Base-by-base conservation (phyloP, 164 flowering plant species). In the Magnolia kwangsiensis region DNA sequence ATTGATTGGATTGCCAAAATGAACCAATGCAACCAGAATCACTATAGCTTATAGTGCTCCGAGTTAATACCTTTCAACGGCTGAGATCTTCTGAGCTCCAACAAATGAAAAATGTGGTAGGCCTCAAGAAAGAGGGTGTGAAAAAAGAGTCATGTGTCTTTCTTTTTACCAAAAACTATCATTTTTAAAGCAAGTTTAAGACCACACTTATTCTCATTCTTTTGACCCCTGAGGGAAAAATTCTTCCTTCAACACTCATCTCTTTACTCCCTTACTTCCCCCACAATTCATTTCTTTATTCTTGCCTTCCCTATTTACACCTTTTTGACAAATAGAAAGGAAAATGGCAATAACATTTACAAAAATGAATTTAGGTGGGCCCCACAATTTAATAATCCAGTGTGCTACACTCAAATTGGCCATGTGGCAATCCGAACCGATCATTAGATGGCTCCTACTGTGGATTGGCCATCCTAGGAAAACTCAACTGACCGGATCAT, bases 201-300 rank as follows among this genome's bases (percentile, higher is more conserved):
- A 77, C 79, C 71, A 82, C 86, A 88, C 87, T 89, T 90, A 90
- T 89, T 90, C 94, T 80, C 82, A 71, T 76, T 83, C 89, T 88
- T 91, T 92, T 84, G 85, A 86, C 90, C 84, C 85, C 71, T 69
- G 3, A 83, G 50, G 79, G 90, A 85, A 85, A 84, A 84, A 86
- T 85, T 83, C 89, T 85, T 84, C 81, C 87, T 84, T 82, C 77
- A 27, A 72, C 69, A 79, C 81, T 16, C 75, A 87, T 66, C 81
- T 63, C 81, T 67, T 74, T 78, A 75, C 76, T 85, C 79, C 72
- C 76, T 88, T 88, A 78, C 93, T 88, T 92, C 87, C 67, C 81
- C 72, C 69, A 82, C 93, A 88, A 84, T 92, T 86, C 85, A 86
- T 84, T 82, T 82, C 89, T 88, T 88, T 88, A 90, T 89, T 90